Evolutionary conservation across 179 eudicot genomes (phyloP), one percentile per base, ranked within the genome.

Genomic region (Drosera spatulata): DNA sequence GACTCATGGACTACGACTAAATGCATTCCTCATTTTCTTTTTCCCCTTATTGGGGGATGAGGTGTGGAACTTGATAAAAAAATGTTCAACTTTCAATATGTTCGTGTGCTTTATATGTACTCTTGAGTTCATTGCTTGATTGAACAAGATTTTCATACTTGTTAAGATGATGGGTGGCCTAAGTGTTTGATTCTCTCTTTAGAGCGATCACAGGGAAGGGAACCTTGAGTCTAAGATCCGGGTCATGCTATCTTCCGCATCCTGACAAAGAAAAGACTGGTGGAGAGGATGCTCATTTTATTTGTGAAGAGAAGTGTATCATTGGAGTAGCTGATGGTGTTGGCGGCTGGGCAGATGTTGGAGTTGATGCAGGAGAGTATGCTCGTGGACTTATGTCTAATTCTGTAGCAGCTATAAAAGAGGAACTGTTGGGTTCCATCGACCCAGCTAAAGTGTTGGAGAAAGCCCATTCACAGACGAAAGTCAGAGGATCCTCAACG

Each of bases 251-350:
- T 67, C 50, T 69, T 38, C 82, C 82, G 39, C 79, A 78, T 65
- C 79, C 79, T 37, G 77, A 74, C 64, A 78, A 78, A 64, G 47
- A 48, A 14, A 59, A 63, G 51, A 74, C 76, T 55, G 79, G 79
- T 50, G 82, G 82, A 7, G 82, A 78, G 66, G 82, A 78, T 69
- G 82, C 79, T 9, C 79, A 78, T 51, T 78, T 78, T 66, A 78
- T 78, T 14, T 78, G 76, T 57, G 72, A 71, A 52, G 76, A 78
- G 40, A 50, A 68, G 51, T 53, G 53, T 56, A 74, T 69, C 15
- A 62, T 78, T 66, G 82, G 82, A 37, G 78, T 74, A 46, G 82
- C 82, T 12, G 82, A 78, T 63, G 82, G 82, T 53, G 82, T 78
- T 56, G 82, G 82, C 62, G 79, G 82, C 37, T 78, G 82, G 82